These are phyloP conservation scores for Rubia yunnanensis DNA, from an alignment of 257 asterid species.

Conservation along the genomic window DNA sequence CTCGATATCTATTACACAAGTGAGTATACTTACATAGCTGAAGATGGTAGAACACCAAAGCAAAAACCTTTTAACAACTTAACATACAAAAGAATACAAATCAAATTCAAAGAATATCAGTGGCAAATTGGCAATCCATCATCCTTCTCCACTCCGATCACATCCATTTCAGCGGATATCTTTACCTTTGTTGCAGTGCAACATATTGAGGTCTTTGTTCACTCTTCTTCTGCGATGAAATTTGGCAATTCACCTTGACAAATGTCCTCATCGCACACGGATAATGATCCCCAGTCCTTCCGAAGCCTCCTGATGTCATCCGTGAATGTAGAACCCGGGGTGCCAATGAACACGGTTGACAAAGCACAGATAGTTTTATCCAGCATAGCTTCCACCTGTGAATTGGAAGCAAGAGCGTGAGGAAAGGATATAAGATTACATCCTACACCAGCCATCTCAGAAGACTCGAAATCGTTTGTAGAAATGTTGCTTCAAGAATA, in stretches of 20 bases:
- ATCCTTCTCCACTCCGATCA: background rate
- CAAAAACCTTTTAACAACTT: background rate
- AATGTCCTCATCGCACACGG: constrained; percentile 78
- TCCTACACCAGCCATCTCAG: background rate
- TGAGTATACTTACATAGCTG: background rate
- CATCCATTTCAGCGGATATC: constrained; percentile 7
- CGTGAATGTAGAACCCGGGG: constrained; percentile 92
- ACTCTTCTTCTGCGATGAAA: constrained; percentile 77
- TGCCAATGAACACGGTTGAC: constrained; percentile 77
- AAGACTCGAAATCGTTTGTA: background rate
- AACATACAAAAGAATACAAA: constrained; percentile 18
- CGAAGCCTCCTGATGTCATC: constrained; percentile 91
- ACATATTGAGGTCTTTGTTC: constrained; percentile 18
- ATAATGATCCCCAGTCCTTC: constrained; percentile 86
- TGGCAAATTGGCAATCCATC: background rate
- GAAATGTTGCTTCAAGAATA: background rate
- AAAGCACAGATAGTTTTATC: constrained; percentile 93
- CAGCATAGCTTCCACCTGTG: constrained; percentile 94
- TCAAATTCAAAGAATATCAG: constrained; percentile 8
- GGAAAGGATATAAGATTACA: background rate
- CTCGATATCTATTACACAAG: background rate
- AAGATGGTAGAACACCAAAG: background rate
- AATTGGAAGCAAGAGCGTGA: background rate
- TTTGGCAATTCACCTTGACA: constrained; percentile 76
- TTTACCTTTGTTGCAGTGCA: background rate